These are phyloP conservation scores for Crepidotus variabilis DNA, from an alignment of 768 basidiomycete species.

Conservation along the genomic window DNA sequence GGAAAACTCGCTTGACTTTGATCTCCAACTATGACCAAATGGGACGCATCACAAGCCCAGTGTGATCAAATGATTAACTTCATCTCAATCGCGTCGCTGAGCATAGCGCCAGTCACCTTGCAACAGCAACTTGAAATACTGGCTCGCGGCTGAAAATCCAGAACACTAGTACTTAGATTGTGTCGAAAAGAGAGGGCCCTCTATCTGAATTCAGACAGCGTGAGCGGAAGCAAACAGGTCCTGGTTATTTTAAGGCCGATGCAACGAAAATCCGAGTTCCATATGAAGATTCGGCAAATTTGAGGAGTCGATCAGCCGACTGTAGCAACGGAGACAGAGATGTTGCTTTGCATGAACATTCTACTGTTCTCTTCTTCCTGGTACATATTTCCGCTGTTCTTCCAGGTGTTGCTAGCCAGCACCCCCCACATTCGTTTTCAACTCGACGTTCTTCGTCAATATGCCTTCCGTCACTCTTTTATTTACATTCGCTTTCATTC, in stretches of 20 bases:
- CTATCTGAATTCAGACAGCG: too few species aligned
- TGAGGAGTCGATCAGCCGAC: background rate
- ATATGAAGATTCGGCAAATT: background rate
- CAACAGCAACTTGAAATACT: too few species aligned
- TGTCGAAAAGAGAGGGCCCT: too few species aligned
- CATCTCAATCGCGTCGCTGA: too few species aligned
- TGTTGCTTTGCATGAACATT: background rate
- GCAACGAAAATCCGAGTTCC: background rate
- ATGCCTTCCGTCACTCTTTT: constrained; percentile 28
- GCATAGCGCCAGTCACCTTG: too few species aligned
- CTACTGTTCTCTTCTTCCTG: constrained; percentile 2
- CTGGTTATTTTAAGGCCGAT: background rate
- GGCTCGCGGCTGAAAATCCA: too few species aligned
- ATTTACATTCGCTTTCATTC: constrained; percentile 18
- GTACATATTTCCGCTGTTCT: constrained; percentile 3
- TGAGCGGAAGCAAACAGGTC: too few species aligned
- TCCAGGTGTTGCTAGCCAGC: constrained; percentile 24
- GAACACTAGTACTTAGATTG: too few species aligned
- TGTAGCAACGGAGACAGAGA: background rate
- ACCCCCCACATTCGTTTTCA: constrained; percentile 32
- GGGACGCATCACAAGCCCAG: too few species aligned
- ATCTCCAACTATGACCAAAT: too few species aligned
- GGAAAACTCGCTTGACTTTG: too few species aligned
- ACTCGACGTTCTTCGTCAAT: constrained; percentile 6
- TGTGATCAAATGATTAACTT: too few species aligned